These are phyloP conservation scores for Fragilaria crotonensis DNA, from an alignment of 108 stramenopile genomes.

Conservation along the genomic window DNA sequence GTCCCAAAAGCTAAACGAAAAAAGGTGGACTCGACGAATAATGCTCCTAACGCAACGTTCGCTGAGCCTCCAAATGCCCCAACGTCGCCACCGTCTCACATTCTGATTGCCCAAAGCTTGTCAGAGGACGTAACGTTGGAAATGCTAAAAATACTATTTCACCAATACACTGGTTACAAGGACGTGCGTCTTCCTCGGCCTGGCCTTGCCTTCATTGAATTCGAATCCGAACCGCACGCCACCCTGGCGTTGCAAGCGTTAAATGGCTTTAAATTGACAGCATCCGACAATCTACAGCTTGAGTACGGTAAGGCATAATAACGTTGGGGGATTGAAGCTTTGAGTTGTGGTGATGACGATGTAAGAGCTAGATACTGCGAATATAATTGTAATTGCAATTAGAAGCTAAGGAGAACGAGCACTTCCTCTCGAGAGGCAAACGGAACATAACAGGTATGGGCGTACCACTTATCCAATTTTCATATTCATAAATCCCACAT, in stretches of 20 bases:
- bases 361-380: too few relatives aligned
- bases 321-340: too few relatives aligned
- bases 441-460: too few relatives aligned
- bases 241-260: conserved; percentile 77
- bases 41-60: conserved; percentile 1
- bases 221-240: conserved; percentile 82
- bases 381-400: too few relatives aligned
- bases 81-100: conserved; percentile 45
- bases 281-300: conserved; percentile 68
- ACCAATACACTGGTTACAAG: conserved; percentile 84
- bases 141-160: conserved; percentile 91
- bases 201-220: conserved; percentile 89
- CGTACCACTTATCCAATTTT: too few relatives aligned
- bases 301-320: conserved; percentile 71
- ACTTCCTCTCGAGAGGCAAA: too few relatives aligned
- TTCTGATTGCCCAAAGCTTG: conserved; percentile 60
- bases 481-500: too few relatives aligned
- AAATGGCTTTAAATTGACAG: conserved; percentile 88
- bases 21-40: conserved; percentile 19
- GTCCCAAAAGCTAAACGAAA: conserved; percentile 55
- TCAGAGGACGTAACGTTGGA: conserved; percentile 83
- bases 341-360: too few relatives aligned
- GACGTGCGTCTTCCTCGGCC: conserved; percentile 68
- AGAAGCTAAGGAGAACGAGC: too few relatives aligned
- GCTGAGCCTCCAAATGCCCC: conserved; percentile 12